Evolutionary conservation across 2,329 filamentous ascomycete species (phyloP).

Genomic region (Coniochaeta ligniaria): DNA sequence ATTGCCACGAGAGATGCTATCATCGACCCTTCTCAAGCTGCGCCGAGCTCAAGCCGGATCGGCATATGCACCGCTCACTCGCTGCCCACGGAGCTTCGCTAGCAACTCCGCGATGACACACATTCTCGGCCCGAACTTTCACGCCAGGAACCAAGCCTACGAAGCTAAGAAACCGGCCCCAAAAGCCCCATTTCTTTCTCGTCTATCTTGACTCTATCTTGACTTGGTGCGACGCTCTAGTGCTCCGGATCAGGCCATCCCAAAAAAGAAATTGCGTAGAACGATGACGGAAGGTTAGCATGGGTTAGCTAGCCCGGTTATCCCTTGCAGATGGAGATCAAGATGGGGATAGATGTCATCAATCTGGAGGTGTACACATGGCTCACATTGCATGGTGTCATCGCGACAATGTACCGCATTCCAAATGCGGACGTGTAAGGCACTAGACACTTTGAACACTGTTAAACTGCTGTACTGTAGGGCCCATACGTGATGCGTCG

Average conservation of each 20-base stretch:
- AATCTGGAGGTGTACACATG: too few relatives aligned
- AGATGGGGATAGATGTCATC: not conserved
- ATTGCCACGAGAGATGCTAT: not conserved
- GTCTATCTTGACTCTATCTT: not conserved
- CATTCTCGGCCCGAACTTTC: not conserved
- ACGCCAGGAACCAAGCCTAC: not conserved
- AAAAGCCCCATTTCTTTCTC: not conserved
- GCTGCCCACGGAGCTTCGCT: not conserved
- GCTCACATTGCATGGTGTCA: not conserved
- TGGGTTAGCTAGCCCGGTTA: not conserved
- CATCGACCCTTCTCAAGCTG: not conserved
- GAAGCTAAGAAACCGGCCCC: not conserved
- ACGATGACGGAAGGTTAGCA: not conserved
- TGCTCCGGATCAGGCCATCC: not conserved
- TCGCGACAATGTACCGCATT: not conserved
- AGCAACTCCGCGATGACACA: not conserved
- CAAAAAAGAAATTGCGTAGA: not conserved
- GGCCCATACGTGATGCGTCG: too few relatives aligned
- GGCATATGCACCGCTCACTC: not conserved
- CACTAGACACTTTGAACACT: too few relatives aligned
- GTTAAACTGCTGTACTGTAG: too few relatives aligned
- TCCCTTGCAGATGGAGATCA: not conserved
- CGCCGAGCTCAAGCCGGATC: not conserved
- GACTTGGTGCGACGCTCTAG: not conserved
- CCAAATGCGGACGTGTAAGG: too few relatives aligned